phyloP scores from a whole-genome alignment of 768 basidiomycete genomes.

The Boletus rufocinnamomeus region DNA sequence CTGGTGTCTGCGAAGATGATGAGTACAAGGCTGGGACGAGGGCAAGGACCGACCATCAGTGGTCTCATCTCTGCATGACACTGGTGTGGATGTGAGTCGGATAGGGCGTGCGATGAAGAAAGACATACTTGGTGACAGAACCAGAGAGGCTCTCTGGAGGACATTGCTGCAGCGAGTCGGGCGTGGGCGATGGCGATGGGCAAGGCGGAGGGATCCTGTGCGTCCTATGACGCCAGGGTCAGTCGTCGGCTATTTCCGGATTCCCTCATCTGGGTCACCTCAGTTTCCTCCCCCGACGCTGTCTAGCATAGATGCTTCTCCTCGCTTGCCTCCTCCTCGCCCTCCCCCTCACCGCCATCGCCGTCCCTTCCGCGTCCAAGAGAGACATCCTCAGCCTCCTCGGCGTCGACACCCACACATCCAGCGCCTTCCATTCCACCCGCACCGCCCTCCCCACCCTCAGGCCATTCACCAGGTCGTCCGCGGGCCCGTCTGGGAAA shows the following conservation, averaged over 20 bases:
- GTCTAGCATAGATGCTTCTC: neutral
- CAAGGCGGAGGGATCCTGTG: neutral
- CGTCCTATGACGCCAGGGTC: constrained; percentile 10
- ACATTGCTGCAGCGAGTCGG: constrained; percentile 39
- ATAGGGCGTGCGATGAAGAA: neutral
- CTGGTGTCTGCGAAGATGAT: constrained; percentile 57
- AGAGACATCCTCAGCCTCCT: constrained; percentile 24
- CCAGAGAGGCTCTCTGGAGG: constrained; percentile 74
- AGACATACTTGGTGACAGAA: constrained; percentile 68
- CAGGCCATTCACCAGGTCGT: neutral
- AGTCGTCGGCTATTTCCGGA: constrained; percentile 19
- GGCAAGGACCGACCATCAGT: constrained; percentile 63
- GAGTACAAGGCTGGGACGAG: neutral
- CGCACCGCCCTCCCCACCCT: neutral
- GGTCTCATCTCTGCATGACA: constrained; percentile 90
- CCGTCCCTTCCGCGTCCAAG: neutral
- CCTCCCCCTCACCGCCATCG: constrained; percentile 1
- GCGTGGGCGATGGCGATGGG: constrained; percentile 12
- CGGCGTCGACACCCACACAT: neutral
- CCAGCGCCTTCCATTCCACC: neutral
- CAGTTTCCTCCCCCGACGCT: too few species aligned
- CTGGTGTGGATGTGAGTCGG: constrained; percentile 41
- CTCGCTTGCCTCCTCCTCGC: neutral
- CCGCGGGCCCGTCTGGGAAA: neutral
- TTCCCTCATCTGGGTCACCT: neutral